Percentiles rank a stretch among this genome's conserved stretches.
These are phyloP conservation scores for Lolium perenne DNA, from an alignment of 176 grass and related monocot species.

Conservation along the genomic window DNA sequence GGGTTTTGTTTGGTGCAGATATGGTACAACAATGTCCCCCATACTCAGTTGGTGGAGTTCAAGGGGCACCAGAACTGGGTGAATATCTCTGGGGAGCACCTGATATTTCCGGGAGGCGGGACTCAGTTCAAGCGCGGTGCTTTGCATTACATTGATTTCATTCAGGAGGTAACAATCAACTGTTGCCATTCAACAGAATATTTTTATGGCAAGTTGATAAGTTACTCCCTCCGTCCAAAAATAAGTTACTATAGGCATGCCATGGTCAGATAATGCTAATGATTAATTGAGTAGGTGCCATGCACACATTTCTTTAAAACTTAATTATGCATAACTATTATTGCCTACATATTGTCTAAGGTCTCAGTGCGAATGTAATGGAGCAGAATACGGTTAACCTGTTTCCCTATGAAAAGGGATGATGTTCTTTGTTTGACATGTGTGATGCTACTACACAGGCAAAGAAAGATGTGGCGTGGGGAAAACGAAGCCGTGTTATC, in stretches of 20 bases:
- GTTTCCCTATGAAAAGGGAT: background rate
- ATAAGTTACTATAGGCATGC: background rate
- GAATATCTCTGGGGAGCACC: constrained; percentile 75
- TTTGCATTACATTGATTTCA: constrained; percentile 84
- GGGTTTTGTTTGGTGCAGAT: constrained; percentile 46
- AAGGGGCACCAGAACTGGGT: constrained; percentile 96
- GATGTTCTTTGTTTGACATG: constrained; percentile 12
- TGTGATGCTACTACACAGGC: constrained; percentile 50
- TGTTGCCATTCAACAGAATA: background rate
- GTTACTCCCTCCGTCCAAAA: too few relatives aligned
- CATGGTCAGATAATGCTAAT: background rate
- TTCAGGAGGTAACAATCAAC: constrained; percentile 55
- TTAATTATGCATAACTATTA: background rate
- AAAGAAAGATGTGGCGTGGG: constrained; percentile 77
- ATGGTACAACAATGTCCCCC: constrained; percentile 91
- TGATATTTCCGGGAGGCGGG: constrained; percentile 78
- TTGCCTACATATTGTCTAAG: background rate
- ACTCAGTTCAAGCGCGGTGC: constrained; percentile 91
- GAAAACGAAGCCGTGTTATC: constrained; percentile 60
- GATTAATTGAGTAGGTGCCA: background rate
- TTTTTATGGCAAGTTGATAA: background rate
- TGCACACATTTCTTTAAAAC: background rate
- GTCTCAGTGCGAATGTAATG: background rate
- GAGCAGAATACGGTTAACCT: background rate
- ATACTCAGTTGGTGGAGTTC: constrained; percentile 71